phyloP scores from a whole-genome alignment of 176 grass and related monocot genomes.

The Calamus simplicifolius region DNA sequence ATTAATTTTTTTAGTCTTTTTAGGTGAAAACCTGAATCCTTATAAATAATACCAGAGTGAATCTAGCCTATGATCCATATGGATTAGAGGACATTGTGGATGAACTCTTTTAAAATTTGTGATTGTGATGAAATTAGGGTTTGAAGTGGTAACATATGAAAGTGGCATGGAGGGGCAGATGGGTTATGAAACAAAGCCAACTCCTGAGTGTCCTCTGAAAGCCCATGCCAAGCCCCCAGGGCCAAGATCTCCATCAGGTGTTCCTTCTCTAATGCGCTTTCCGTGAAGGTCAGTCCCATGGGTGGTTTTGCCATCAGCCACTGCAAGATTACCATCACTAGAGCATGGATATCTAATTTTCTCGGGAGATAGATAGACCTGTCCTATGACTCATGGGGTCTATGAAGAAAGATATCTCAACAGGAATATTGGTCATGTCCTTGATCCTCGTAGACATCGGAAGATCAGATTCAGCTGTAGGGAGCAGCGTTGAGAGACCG shows the following conservation, averaged over 20 bases:
- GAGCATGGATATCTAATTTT: conserved; percentile 62
- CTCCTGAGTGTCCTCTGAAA: conserved; percentile 34
- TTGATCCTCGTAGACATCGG: background rate
- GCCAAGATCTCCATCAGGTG: conserved; percentile 46
- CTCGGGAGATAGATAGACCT: conserved; percentile 51
- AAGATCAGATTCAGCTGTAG: background rate
- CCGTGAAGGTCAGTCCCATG: conserved; percentile 50
- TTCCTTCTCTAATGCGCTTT: conserved; percentile 42
- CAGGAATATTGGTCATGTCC: background rate
- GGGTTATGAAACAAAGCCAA: conserved; percentile 24
- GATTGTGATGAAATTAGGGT: no score
- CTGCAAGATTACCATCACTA: conserved; percentile 67
- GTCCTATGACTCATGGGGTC: conserved; percentile 38
- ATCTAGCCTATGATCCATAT: no score
- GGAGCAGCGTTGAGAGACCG: background rate
- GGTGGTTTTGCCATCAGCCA: conserved; percentile 50
- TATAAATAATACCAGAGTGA: no score
- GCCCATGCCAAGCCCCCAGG: conserved; percentile 52
- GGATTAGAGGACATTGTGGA: no score
- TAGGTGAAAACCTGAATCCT: no score
- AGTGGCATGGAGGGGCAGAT: conserved; percentile 41
- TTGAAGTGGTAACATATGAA: conserved; percentile 42
- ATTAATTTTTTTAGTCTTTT: no score
- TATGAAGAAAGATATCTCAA: conserved; percentile 9
- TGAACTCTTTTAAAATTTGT: no score